Conservation (phyloP, 202 grass and related monocot species). For the Panicum virgatum region DNA sequence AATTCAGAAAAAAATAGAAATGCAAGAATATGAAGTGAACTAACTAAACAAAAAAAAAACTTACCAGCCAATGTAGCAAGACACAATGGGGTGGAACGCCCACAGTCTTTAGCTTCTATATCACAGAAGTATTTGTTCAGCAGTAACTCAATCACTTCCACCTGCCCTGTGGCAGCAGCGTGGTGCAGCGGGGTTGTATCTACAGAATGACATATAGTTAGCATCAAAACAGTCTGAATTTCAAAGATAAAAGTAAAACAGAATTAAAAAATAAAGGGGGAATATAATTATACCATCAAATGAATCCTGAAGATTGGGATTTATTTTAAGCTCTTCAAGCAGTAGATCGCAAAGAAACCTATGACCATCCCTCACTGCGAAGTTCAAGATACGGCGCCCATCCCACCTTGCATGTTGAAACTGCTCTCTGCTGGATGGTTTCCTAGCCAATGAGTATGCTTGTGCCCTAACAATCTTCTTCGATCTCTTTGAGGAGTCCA, state of each 20-base stretch:
- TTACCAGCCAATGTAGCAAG: too few species aligned
- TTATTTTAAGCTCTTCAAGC: too few species aligned
- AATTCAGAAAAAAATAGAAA: too few species aligned
- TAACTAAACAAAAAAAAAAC: too few species aligned
- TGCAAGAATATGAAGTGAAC: too few species aligned
- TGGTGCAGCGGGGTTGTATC: not conserved
- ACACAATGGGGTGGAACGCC: too few species aligned
- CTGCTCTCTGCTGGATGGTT: not conserved
- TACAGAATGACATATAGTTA: not conserved
- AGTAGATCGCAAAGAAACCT: too few species aligned
- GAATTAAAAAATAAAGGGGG: not conserved
- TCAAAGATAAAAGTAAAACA: not conserved
- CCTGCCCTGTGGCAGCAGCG: not conserved
- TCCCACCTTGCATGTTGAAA: not conserved
- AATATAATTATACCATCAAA: not conserved
- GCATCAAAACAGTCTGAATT: not conserved
- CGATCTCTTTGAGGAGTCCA: too few species aligned
- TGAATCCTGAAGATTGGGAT: not conserved
- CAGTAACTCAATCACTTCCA: not conserved
- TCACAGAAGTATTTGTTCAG: not conserved
- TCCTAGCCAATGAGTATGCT: too few species aligned
- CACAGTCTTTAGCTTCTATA: not conserved
- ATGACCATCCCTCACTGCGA: too few species aligned
- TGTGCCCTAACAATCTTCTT: too few species aligned
- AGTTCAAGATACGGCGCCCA: too few species aligned